Evolutionary conservation across 345 rosid genomes (phyloP).

Genomic region (Arabis hirsuta): DNA sequence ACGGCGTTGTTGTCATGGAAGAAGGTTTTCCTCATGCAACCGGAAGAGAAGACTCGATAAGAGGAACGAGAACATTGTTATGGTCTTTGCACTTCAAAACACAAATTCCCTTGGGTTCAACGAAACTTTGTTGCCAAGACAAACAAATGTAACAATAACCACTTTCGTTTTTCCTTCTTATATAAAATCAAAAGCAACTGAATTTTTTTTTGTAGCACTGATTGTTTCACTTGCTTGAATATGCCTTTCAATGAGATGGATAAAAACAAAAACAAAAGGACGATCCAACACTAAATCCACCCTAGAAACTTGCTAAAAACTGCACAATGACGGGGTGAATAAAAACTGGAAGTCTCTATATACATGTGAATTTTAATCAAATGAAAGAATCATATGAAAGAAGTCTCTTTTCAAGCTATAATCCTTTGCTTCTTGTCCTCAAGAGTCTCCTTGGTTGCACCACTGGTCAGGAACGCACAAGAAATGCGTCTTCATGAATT

Average conservation of each 20-base stretch:
- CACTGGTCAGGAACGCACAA: conserved; percentile 88
- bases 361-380: conserved; percentile 39
- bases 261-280: background rate
- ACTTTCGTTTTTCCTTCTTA: too few species aligned
- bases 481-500: conserved; percentile 87
- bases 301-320: conserved; percentile 70
- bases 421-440: conserved; percentile 2
- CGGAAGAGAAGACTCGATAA: too few species aligned
- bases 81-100: too few species aligned
- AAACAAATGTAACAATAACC: too few species aligned
- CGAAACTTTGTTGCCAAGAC: too few species aligned
- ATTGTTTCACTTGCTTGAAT: conserved; percentile 19
- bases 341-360: conserved; percentile 37
- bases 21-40: too few species aligned
- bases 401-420: conserved; percentile 1
- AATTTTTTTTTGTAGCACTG: background rate
- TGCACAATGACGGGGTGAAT: conserved; percentile 56
- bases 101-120: too few species aligned
- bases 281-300: conserved; percentile 35
- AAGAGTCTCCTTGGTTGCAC: conserved; percentile 52
- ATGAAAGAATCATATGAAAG: conserved; percentile 34
- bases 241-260: conserved; percentile 10
- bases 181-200: too few species aligned
- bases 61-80: too few species aligned
- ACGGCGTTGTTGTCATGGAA: too few species aligned